A percentile compares a stretch with the other conserved stretches of the same genome.
Evolutionary conservation across 768 basidiomycete genomes (phyloP).

Genomic region (Amanita inopinata): DNA sequence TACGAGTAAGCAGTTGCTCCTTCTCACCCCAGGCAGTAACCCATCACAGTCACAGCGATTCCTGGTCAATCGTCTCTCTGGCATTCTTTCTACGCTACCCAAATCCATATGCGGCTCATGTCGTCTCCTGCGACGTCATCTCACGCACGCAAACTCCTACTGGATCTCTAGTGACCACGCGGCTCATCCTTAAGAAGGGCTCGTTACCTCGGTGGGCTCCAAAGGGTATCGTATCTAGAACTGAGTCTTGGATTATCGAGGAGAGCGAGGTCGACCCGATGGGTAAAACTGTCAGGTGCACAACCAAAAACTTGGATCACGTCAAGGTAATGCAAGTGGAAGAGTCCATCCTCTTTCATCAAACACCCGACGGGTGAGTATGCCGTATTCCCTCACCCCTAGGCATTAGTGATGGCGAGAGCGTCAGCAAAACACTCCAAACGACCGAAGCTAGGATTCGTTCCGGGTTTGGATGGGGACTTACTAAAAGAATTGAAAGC

Average conservation of each 20-base stretch:
- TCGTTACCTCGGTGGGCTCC: slow-evolving; percentile 91
- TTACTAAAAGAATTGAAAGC: slow-evolving; percentile 79
- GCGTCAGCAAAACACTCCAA: slow-evolving; percentile 67
- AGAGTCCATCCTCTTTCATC: slow-evolving; percentile 67
- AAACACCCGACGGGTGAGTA: slow-evolving; percentile 60
- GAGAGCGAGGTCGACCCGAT: slow-evolving; percentile 89
- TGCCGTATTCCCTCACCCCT: not conserved
- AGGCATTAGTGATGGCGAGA: slow-evolving; percentile 4
- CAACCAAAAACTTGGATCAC: slow-evolving; percentile 87
- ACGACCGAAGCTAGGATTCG: slow-evolving; percentile 78
- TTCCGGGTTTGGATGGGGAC: slow-evolving; percentile 87
- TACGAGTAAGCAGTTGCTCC: slow-evolving; percentile 34
- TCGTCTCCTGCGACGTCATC: slow-evolving; percentile 93
- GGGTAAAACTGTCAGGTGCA: slow-evolving; percentile 65
- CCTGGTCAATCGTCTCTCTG: slow-evolving; percentile 86
- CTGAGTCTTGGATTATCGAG: slow-evolving; percentile 92
- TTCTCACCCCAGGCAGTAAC: not conserved
- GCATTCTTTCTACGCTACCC: slow-evolving; percentile 95
- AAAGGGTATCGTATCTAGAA: slow-evolving; percentile 67
- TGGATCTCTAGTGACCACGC: slow-evolving; percentile 75
- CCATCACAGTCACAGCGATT: slow-evolving; percentile 57
- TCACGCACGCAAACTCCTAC: slow-evolving; percentile 64
- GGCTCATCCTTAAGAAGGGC: slow-evolving; percentile 88
- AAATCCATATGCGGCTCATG: slow-evolving; percentile 89
- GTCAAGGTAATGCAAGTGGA: slow-evolving; percentile 91